These are phyloP conservation scores for Oryza meyeriana DNA, from an alignment of 176 grass and related monocot species.

Conservation along the genomic window DNA sequence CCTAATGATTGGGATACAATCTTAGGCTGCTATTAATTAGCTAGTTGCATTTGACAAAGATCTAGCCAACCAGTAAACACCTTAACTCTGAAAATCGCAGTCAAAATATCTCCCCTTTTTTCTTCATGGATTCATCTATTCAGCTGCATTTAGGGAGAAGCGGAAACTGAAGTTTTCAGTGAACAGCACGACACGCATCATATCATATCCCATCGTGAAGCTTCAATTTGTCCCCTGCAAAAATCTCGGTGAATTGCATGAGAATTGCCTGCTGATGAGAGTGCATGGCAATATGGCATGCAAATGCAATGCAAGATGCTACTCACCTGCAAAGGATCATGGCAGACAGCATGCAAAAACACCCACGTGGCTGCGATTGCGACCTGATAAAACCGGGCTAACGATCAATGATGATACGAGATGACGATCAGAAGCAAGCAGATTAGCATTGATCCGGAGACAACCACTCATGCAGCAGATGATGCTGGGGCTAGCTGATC, in stretches of 20 bases:
- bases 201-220: background rate
- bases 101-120: background rate
- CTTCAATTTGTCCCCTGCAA: background rate
- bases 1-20: conserved; percentile 33
- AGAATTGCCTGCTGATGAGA: background rate
- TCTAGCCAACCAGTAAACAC: too few relatives aligned
- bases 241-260: background rate
- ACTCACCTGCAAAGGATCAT: background rate
- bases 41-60: background rate
- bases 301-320: background rate
- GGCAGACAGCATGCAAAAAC: conserved; percentile 34
- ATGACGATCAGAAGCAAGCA: background rate
- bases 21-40: conserved; percentile 1
- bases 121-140: background rate
- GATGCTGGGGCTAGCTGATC: background rate
- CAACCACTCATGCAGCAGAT: background rate
- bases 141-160: background rate
- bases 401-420: background rate
- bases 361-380: conserved; percentile 30
- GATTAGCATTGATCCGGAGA: background rate
- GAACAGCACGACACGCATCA: too few relatives aligned
- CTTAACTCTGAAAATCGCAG: background rate
- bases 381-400: background rate
- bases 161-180: background rate
- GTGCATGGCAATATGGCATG: background rate